Conservation (phyloP, 2,329 filamentous ascomycete species). For the Alternaria arbusti region DNA sequence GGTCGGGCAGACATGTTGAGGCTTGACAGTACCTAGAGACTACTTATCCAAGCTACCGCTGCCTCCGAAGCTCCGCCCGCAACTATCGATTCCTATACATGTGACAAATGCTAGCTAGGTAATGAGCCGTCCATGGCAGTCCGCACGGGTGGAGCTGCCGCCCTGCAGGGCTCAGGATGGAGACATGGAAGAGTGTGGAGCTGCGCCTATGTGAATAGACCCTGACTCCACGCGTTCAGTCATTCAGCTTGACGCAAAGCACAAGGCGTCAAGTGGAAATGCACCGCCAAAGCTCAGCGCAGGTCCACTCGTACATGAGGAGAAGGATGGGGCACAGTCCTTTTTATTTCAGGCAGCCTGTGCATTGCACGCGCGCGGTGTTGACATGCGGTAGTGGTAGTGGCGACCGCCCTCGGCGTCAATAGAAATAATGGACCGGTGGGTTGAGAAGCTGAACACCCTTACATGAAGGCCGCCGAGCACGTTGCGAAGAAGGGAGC, state of each 20-base stretch:
- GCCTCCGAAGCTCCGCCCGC: background rate
- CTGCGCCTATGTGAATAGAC: slow-evolving; percentile 1
- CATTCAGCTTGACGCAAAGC: background rate
- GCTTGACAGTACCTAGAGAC: background rate
- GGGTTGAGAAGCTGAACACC: background rate
- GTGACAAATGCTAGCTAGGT: slow-evolving; percentile 9
- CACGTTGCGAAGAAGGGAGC: background rate
- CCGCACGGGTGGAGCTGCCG: slow-evolving; percentile 8
- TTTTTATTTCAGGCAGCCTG: background rate
- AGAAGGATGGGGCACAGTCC: background rate
- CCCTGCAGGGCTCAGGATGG: background rate
- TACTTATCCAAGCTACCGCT: slow-evolving; percentile 1
- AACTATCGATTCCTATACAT: slow-evolving; percentile 10
- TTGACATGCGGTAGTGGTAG: background rate
- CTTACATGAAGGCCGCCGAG: background rate
- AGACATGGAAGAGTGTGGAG: background rate
- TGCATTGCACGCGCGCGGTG: background rate
- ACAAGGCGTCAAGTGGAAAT: background rate
- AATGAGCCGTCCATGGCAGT: slow-evolving; percentile 15
- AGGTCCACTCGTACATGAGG: background rate
- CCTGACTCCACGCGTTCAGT: slow-evolving; percentile 2
- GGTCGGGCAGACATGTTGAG: slow-evolving; percentile 4
- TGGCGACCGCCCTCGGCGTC: background rate
- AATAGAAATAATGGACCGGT: background rate
- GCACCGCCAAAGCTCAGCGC: background rate